Conservation (phyloP, 108 stramenopile genomes). For the Pseudonitzschia pungens region DNA sequence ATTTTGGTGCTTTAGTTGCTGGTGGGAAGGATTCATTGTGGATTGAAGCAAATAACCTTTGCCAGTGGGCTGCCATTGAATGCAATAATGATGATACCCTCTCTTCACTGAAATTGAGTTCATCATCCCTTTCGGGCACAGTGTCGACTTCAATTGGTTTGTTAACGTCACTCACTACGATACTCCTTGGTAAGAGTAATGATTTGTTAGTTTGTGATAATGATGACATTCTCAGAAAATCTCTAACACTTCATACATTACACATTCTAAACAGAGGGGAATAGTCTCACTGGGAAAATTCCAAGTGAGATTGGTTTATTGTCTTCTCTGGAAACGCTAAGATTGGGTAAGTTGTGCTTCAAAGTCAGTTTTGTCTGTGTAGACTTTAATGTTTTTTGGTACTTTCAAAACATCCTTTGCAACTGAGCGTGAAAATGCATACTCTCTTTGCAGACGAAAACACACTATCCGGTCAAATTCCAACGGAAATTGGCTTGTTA, state of each 20-base stretch:
- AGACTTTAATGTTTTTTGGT: not conserved
- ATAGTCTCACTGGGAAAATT: not conserved
- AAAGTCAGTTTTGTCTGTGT: no score
- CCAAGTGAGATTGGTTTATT: conserved; percentile 10
- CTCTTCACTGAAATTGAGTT: not conserved
- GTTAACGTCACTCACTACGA: not conserved
- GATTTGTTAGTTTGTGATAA: not conserved
- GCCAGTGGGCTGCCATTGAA: not conserved
- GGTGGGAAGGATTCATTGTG: not conserved
- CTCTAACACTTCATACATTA: not conserved
- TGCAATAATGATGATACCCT: not conserved
- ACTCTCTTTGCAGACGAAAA: conserved; percentile 11
- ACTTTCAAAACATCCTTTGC: not conserved
- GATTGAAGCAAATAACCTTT: not conserved
- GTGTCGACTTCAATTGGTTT: not conserved
- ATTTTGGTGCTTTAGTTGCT: not conserved
- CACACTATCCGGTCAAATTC: conserved; percentile 27
- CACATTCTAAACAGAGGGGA: not conserved
- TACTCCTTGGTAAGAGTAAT: not conserved
- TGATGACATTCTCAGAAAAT: not conserved
- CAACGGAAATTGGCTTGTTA: conserved; percentile 21
- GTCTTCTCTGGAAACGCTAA: not conserved
- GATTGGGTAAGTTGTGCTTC: not conserved
- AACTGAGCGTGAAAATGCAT: not conserved
- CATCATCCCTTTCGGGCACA: not conserved